These are phyloP conservation scores for Pseudisothecium myosuroides DNA, from an alignment of 225 moss, liverwort and hornwort species.

Conservation along the genomic window DNA sequence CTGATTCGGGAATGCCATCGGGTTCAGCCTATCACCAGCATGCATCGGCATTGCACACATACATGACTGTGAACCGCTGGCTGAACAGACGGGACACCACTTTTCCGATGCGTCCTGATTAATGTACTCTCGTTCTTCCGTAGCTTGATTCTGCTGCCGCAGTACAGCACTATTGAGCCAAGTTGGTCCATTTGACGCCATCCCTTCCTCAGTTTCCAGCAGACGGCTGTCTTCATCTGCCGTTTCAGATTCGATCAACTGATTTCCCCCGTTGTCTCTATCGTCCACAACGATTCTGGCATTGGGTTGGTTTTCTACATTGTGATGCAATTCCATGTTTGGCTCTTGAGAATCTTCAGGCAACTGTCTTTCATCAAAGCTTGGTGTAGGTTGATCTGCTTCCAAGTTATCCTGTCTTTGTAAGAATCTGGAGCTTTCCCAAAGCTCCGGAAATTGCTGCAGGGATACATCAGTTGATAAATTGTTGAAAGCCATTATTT, in stretches of 20 bases:
- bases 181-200: conserved; percentile 7
- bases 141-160: conserved; percentile 13
- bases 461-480: conserved; percentile 13
- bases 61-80: conserved; percentile 26
- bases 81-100: conserved; percentile 43
- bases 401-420: conserved; percentile 14
- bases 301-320: not conserved
- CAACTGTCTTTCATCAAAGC: not conserved
- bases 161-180: conserved; percentile 35
- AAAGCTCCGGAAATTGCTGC: conserved; percentile 40
- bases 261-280: not conserved
- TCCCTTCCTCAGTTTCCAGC: conserved; percentile 8
- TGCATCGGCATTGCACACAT: conserved; percentile 47
- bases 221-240: conserved; percentile 4
- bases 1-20: conserved; percentile 22
- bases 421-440: conserved; percentile 30
- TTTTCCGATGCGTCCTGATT: conserved; percentile 9
- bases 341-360: conserved; percentile 1
- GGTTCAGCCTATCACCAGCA: conserved; percentile 11
- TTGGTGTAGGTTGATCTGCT: not conserved
- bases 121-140: not conserved
- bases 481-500: conserved; percentile 29
- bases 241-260: not conserved
- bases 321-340: conserved; percentile 9
- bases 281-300: not conserved